Conservation (phyloP, 2,329 filamentous ascomycete genomes). For the Paecilomyces formosus region DNA sequence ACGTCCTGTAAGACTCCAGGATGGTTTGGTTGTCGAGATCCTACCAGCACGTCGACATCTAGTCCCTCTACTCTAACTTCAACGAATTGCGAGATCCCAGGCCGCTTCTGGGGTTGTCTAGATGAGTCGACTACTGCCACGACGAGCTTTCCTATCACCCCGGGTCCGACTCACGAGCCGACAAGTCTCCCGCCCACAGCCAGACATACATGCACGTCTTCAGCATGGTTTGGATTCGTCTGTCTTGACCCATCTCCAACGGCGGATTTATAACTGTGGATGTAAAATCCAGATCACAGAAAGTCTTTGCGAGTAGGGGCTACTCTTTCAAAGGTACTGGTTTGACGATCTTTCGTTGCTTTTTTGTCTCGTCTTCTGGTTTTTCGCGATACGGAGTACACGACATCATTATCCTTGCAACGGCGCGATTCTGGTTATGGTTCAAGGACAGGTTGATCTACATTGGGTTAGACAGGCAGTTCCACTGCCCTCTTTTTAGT, state of each 20-base stretch:
- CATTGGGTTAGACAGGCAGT: background rate
- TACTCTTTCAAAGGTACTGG: background rate
- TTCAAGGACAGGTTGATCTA: background rate
- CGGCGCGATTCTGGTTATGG: background rate
- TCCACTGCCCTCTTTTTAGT: background rate
- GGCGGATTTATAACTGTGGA: background rate
- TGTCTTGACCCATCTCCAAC: conserved; percentile 11
- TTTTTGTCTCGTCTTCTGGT: background rate
- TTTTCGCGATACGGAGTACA: conserved; percentile 14
- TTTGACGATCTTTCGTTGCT: background rate
- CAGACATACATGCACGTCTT: conserved; percentile 18
- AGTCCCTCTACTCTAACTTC: conserved; percentile 13
- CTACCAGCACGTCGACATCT: conserved; percentile 18
- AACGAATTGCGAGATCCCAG: conserved; percentile 43
- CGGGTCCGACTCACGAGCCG: conserved; percentile 19
- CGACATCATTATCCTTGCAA: conserved; percentile 22
- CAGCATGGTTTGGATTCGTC: conserved; percentile 18
- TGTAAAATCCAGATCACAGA: background rate
- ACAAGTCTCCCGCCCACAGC: conserved; percentile 17
- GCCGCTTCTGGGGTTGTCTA: conserved; percentile 51
- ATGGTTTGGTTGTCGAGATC: conserved; percentile 34
- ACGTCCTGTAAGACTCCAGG: conserved; percentile 24
- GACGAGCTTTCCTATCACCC: conserved; percentile 22
- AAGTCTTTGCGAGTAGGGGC: background rate
- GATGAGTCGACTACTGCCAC: conserved; percentile 26